Conservation (phyloP, 306 rosid genomes). For the Aeschynomene evenia region DNA sequence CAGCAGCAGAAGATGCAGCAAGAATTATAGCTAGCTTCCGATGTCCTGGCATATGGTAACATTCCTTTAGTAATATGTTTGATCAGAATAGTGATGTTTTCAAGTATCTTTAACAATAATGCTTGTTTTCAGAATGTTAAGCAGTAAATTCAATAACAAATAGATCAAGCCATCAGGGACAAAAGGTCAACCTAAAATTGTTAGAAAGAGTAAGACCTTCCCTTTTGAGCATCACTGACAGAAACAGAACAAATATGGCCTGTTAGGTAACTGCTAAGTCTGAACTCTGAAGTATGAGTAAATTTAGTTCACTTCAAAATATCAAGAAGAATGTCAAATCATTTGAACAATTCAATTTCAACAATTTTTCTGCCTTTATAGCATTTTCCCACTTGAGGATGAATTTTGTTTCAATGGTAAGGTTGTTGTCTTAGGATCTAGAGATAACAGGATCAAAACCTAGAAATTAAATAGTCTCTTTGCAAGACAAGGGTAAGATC, state of each 20-base stretch:
- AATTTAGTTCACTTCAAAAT: too few relatives aligned
- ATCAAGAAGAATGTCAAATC: too few relatives aligned
- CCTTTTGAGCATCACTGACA: background rate
- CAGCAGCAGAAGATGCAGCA: slow-evolving; percentile 40
- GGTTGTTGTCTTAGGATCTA: too few relatives aligned
- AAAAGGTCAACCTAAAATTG: background rate
- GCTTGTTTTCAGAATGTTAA: background rate
- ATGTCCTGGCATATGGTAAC: slow-evolving; percentile 36
- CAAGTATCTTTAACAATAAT: background rate
- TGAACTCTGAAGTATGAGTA: too few relatives aligned
- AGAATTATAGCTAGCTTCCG: slow-evolving; percentile 31
- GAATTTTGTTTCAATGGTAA: too few relatives aligned
- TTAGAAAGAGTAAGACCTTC: background rate
- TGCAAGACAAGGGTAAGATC: too few relatives aligned
- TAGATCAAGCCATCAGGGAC: background rate
- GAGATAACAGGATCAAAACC: too few relatives aligned
- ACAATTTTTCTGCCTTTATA: too few relatives aligned
- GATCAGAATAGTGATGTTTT: background rate
- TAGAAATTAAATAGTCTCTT: too few relatives aligned
- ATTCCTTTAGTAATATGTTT: background rate
- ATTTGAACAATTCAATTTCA: too few relatives aligned
- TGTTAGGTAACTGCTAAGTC: too few relatives aligned
- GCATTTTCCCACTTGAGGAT: too few relatives aligned
- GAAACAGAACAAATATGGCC: background rate
- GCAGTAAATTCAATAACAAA: background rate